Conservation (phyloP, 352 stramenopile genomes). For the Globisporangium orthogonon region DNA sequence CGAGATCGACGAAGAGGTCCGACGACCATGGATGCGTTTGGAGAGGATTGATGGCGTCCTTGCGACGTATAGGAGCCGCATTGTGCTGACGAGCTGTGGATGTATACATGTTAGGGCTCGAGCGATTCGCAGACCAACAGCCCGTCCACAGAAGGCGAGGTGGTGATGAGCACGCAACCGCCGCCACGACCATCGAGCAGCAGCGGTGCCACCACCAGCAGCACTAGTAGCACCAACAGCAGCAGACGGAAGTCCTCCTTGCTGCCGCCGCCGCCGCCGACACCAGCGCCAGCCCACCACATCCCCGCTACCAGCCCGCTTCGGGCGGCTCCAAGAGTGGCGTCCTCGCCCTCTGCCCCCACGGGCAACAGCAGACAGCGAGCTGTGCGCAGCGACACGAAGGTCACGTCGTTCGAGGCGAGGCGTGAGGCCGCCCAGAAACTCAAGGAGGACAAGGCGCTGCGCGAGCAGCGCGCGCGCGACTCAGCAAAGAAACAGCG, state of each 20-base stretch:
- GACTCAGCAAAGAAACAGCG: constrained; percentile 60
- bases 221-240: not conserved
- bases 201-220: not conserved
- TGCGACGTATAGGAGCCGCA: no score
- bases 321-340: constrained; percentile 13
- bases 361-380: constrained; percentile 22
- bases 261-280: not conserved
- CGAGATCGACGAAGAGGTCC: constrained; percentile 43
- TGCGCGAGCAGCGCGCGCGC: constrained; percentile 49
- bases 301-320: constrained; percentile 5
- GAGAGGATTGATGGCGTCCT: not conserved
- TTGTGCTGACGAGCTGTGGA: no score
- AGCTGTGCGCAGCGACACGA: constrained; percentile 8
- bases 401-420: constrained; percentile 38
- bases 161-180: not conserved
- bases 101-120: constrained; percentile 6
- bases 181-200: not conserved
- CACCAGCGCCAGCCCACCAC: constrained; percentile 1
- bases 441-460: constrained; percentile 63
- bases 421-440: constrained; percentile 55
- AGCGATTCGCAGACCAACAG: constrained; percentile 14
- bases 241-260: not conserved
- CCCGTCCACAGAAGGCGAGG: constrained; percentile 11
- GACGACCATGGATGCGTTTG: not conserved
- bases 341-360: constrained; percentile 20